Base-by-base conservation (phyloP, 2,329 filamentous ascomycete genomes). In the Aureobasidium sp. region DNA sequence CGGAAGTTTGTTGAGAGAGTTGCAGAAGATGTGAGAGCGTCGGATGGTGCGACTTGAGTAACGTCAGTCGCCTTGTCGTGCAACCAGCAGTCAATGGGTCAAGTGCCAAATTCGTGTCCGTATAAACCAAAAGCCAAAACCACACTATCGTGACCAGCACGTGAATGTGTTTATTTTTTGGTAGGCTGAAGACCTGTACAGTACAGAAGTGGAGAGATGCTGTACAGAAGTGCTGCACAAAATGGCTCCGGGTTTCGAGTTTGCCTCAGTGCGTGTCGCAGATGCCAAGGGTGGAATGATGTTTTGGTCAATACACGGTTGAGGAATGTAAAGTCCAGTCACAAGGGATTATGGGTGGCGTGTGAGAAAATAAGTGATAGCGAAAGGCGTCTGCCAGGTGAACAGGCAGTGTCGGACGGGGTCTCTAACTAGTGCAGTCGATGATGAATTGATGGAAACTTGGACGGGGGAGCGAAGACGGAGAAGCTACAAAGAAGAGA, bases 61-160 rank as follows among this genome's bases (percentile, higher is more conserved):
- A 49, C 43, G 53, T 59, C 35, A 42, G 55, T 50, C 35, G 55
- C 29, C 43, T 27, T 37, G 43, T 45, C 35, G 54, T 57, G 40
- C 40, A 33, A 45, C 31, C 35, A 29, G 7, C 15, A 27, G 21
- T 46, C 29, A 37, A 33, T 21, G 21, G 38, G 29, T 46, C 29
- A 55, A 35, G 29, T 31, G 51, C 29, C 37, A 55, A 55, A 23
- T 38, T 55, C 40, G 40, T 55, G 25, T 55, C 38, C 29, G 54
- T 37, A 57, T 19, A 15, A 35, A 29, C 31, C 42, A 58, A 46
- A 46, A 49, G 13, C 27, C 33, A 53, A 31, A 35, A 50, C 15
- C 45, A 60, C 57, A 60, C 57, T 25, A 60, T 38, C 57, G 57
- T 60, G 46, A 60, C 57, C 57, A 50, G 57, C 57, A 60, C 57